Evolutionary conservation across 805 yeast genomes (phyloP).

Genomic region (Wickerhamomyces pijperi): DNA sequence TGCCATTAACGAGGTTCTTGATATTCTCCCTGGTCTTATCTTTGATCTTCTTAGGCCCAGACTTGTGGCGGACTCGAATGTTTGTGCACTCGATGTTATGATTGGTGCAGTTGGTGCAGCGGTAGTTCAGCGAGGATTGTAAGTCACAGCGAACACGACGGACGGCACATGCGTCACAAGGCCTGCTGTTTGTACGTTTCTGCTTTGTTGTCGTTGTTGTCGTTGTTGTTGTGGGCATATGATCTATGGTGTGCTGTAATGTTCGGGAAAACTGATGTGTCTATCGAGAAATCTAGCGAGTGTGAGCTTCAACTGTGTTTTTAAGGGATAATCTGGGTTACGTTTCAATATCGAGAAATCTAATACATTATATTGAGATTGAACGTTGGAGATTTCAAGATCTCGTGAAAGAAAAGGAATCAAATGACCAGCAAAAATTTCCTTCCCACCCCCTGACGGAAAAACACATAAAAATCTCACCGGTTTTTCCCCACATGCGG

Average conservation of each 20-base stretch:
- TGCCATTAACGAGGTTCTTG: conserved; percentile 2
- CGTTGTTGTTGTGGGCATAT: background rate
- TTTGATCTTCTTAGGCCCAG: conserved; percentile 16
- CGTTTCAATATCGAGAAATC: too few species aligned
- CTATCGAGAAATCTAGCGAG: too few species aligned
- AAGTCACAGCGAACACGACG: conserved; percentile 17
- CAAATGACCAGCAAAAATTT: too few species aligned
- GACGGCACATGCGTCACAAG: conserved; percentile 19
- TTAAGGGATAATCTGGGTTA: too few species aligned
- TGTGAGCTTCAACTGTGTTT: too few species aligned
- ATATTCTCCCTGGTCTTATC: conserved; percentile 14
- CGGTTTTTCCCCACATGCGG: too few species aligned
- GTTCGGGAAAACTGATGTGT: too few species aligned
- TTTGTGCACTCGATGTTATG: conserved; percentile 15
- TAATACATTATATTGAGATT: too few species aligned
- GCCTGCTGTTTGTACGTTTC: conserved; percentile 7
- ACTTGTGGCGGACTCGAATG: conserved; percentile 14
- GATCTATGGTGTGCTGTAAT: background rate
- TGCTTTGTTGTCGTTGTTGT: background rate
- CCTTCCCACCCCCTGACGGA: too few species aligned
- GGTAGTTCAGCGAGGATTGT: conserved; percentile 5
- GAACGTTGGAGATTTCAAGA: too few species aligned
- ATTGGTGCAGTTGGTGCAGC: conserved; percentile 14
- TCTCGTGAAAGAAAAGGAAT: too few species aligned
- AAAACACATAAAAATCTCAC: too few species aligned